phyloP scores from a whole-genome alignment of 2,329 filamentous ascomycete species.

The Penicillium sp. region DNA sequence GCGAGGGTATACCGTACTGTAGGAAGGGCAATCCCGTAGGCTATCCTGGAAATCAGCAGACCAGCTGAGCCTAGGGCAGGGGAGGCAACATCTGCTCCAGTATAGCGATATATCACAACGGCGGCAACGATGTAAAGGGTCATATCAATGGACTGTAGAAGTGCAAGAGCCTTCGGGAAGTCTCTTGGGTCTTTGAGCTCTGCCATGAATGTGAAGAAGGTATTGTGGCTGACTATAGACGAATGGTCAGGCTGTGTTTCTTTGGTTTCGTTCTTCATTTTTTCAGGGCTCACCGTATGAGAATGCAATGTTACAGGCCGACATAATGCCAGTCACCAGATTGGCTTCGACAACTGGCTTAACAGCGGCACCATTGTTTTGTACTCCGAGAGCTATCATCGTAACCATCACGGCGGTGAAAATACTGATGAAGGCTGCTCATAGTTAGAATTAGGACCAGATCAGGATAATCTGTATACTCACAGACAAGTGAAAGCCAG shows the following conservation, averaged over 20 bases:
- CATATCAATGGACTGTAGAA: constrained; percentile 58
- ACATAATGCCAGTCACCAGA: not conserved
- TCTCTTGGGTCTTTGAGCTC: constrained; percentile 60
- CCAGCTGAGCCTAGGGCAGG: constrained; percentile 64
- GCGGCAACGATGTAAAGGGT: constrained; percentile 63
- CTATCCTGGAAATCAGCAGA: constrained; percentile 55
- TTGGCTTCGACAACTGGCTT: not conserved
- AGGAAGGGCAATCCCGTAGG: constrained; percentile 64
- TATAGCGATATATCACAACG: constrained; percentile 64
- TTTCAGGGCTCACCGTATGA: not conserved
- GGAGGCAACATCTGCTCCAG: constrained; percentile 57
- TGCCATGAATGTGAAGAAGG: constrained; percentile 63
- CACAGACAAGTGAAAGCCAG: constrained; percentile 56
- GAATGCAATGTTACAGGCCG: not conserved
- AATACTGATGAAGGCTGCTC: not conserved
- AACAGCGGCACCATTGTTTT: constrained; percentile 31
- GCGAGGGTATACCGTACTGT: constrained; percentile 41
- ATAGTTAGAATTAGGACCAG: not conserved
- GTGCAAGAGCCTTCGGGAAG: constrained; percentile 59
- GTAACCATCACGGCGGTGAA: constrained; percentile 2
- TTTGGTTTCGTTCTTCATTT: not conserved
- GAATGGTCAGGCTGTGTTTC: not conserved
- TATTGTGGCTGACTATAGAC: constrained; percentile 53
- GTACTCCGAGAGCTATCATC: constrained; percentile 51
- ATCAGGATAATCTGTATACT: not conserved